Percentiles rank a stretch among this genome's conserved stretches.
Evolutionary conservation across 1,284 basidiomycete genomes (phyloP).

Genomic region (Microbotryum violaceum): DNA sequence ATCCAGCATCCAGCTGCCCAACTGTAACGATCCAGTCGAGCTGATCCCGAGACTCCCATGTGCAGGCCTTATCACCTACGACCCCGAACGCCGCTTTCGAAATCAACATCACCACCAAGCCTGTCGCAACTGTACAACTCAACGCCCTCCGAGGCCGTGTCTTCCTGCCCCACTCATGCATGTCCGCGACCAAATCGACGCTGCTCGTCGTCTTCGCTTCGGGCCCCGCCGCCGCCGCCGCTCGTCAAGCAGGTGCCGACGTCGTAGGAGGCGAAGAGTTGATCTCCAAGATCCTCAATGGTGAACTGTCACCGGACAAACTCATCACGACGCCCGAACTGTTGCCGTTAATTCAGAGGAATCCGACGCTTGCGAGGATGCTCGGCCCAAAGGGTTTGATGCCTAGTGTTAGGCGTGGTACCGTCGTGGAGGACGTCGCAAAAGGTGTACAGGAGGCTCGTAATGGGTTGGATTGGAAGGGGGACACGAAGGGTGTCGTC

Average conservation of each 20-base stretch:
- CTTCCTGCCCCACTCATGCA: conserved; percentile 63
- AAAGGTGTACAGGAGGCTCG: conserved; percentile 71
- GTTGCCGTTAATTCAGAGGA: conserved; percentile 59
- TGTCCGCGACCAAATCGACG: conserved; percentile 53
- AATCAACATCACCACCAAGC: conserved; percentile 66
- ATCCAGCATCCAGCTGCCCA: background rate
- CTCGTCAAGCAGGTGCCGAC: conserved; percentile 70
- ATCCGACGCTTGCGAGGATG: conserved; percentile 73
- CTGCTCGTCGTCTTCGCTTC: conserved; percentile 82
- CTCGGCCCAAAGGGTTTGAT: conserved; percentile 91
- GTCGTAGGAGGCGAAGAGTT: conserved; percentile 79
- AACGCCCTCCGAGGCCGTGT: conserved; percentile 67
- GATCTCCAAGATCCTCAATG: conserved; percentile 65
- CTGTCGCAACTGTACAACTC: conserved; percentile 59
- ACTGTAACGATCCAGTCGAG: background rate
- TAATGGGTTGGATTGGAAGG: conserved; percentile 84
- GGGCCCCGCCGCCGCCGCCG: conserved; percentile 58
- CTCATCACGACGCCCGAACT: conserved; percentile 76
- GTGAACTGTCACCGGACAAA: conserved; percentile 62
- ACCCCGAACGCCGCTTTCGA: conserved; percentile 56
- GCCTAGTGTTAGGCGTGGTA: conserved; percentile 88
- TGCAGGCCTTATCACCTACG: conserved; percentile 22
- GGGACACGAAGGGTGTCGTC: conserved; percentile 78
- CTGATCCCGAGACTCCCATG: too few relatives aligned
- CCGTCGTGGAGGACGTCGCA: conserved; percentile 78